These are phyloP conservation scores for Aspergillus pseudoglaucus DNA, from an alignment of 2,329 filamentous ascomycete species.

Conservation along the genomic window DNA sequence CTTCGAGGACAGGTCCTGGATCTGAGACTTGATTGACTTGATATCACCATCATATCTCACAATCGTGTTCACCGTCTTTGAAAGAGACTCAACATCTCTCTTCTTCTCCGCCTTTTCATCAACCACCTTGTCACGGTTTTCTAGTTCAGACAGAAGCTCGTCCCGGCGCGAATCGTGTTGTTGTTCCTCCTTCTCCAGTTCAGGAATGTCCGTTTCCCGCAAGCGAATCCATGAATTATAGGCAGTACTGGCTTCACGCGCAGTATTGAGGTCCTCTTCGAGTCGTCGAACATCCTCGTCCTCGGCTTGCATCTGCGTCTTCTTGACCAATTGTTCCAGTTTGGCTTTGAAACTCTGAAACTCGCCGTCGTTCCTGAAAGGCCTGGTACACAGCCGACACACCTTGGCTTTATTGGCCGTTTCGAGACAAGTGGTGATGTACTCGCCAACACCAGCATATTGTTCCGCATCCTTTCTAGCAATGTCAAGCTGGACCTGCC, in stretches of 20 bases:
- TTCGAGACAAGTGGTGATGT: conserved; percentile 63
- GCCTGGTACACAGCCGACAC: conserved; percentile 69
- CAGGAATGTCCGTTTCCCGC: conserved; percentile 61
- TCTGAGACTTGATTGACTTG: conserved; percentile 62
- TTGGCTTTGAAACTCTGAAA: conserved; percentile 58
- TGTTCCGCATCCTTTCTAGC: conserved; percentile 60
- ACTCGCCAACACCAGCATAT: conserved; percentile 61
- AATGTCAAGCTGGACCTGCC: conserved; percentile 47
- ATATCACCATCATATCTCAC: conserved; percentile 66
- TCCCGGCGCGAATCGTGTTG: conserved; percentile 58
- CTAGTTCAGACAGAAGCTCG: conserved; percentile 54
- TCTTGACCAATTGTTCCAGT: conserved; percentile 52
- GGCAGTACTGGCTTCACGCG: conserved; percentile 57
- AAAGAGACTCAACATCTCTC: conserved; percentile 67
- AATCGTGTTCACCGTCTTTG: conserved; percentile 71
- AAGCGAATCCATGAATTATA: conserved; percentile 71
- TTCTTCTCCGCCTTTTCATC: conserved; percentile 57
- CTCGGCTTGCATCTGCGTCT: conserved; percentile 49
- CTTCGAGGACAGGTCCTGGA: conserved; percentile 67
- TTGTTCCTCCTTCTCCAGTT: conserved; percentile 57
- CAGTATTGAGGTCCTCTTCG: conserved; percentile 55
- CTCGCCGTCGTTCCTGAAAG: conserved; percentile 57
- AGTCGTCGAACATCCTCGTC: conserved; percentile 57
- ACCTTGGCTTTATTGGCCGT: conserved; percentile 61
- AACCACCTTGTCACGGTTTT: conserved; percentile 62